phyloP scores from a whole-genome alignment of 495 filamentous ascomycete genomes.

The Aspergillus nanangensis region DNA sequence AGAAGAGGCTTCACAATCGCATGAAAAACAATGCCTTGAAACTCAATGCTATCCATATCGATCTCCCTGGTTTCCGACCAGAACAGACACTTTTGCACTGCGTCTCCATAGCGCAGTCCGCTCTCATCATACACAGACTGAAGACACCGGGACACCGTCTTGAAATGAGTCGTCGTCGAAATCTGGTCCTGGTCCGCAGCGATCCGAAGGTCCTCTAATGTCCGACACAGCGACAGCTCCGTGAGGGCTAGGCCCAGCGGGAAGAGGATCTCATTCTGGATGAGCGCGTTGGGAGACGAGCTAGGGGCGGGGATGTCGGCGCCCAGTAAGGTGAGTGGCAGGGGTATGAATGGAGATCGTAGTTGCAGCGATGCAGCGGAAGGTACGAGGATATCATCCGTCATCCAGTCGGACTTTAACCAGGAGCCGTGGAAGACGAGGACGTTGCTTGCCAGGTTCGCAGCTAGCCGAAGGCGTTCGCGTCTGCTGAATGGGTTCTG shows the following conservation, averaged over 20 bases:
- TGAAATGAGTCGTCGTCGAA: slow-evolving; percentile 15
- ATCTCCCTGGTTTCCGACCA: slow-evolving; percentile 10
- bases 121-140: slow-evolving; percentile 19
- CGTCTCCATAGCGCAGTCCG: slow-evolving; percentile 24
- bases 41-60: slow-evolving; percentile 1
- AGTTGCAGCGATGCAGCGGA: no score
- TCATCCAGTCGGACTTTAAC: slow-evolving; percentile 21
- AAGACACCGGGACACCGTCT: slow-evolving; percentile 19
- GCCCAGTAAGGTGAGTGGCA: no score
- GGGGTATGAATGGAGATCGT: no score
- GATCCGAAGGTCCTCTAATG: slow-evolving; percentile 14
- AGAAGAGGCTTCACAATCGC: slow-evolving; percentile 16
- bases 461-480: slow-evolving; percentile 26
- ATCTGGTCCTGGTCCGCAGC: slow-evolving; percentile 17
- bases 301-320: no score
- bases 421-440: slow-evolving; percentile 30
- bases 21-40: slow-evolving; percentile 14
- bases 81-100: slow-evolving; percentile 29
- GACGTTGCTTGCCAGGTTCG: slow-evolving; percentile 28
- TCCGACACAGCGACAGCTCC: slow-evolving; percentile 30
- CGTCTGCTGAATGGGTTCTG: slow-evolving; percentile 2
- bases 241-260: slow-evolving; percentile 27
- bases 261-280: slow-evolving; percentile 22
- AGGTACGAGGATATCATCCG: slow-evolving; percentile 25
- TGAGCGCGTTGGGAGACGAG: no score